Percentiles rank a stretch among this genome's conserved stretches.
These are phyloP conservation scores for Arthrobotrys pseudoclavata DNA, from an alignment of 2,329 filamentous ascomycete genomes.

Conservation along the genomic window DNA sequence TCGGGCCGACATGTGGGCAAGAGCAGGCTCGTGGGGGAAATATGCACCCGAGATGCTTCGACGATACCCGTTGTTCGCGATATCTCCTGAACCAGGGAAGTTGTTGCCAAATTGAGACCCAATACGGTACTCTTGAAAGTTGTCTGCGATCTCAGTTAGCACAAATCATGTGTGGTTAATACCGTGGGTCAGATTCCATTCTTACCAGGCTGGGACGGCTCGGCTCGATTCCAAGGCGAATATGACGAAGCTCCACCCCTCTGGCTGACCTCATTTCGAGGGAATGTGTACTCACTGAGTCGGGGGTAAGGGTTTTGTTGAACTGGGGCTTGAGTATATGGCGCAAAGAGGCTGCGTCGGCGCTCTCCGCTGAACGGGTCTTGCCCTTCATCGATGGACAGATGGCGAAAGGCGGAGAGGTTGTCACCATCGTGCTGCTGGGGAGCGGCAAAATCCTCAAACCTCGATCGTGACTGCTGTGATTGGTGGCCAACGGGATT, in stretches of 20 bases:
- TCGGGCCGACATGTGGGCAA: constrained; percentile 44
- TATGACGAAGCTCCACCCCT: constrained; percentile 45
- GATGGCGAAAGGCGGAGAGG: constrained; percentile 59
- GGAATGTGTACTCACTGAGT: constrained; percentile 58
- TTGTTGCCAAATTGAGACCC: constrained; percentile 6
- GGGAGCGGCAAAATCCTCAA: constrained; percentile 49
- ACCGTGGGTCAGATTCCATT: background rate
- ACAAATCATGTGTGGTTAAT: background rate
- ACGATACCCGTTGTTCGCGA: constrained; percentile 53
- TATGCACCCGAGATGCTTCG: constrained; percentile 57
- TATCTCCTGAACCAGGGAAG: constrained; percentile 42
- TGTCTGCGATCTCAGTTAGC: constrained; percentile 19
- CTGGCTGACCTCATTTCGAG: constrained; percentile 51
- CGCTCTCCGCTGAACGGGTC: constrained; percentile 53
- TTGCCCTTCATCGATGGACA: constrained; percentile 62
- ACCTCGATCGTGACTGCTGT: constrained; percentile 53
- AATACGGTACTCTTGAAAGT: constrained; percentile 40
- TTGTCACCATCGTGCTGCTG: constrained; percentile 47
- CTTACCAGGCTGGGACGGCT: constrained; percentile 47
- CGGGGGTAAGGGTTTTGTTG: constrained; percentile 57
- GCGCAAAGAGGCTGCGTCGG: constrained; percentile 54
- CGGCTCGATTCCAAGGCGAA: constrained; percentile 54
- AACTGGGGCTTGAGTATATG: constrained; percentile 59
- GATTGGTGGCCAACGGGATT: constrained; percentile 49
- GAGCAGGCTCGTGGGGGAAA: constrained; percentile 38